phyloP scores from a whole-genome alignment of 306 rosid species.

The Ochetophila trinervis region DNA sequence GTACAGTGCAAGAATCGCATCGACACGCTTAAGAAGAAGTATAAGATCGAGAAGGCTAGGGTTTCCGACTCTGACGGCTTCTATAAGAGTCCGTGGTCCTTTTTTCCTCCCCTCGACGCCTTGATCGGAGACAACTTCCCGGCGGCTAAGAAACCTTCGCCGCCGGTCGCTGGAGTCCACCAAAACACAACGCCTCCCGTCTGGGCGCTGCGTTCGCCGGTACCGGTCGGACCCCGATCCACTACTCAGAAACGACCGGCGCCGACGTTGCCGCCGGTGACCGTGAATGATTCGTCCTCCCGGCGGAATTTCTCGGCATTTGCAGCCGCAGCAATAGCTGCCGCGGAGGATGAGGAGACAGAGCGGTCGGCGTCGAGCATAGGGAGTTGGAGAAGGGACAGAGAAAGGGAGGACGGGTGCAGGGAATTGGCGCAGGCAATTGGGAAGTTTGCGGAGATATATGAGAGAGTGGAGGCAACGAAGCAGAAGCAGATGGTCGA shows the following conservation, averaged over 20 bases:
- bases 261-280: background rate
- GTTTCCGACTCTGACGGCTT: conserved; percentile 40
- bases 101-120: conserved; percentile 47
- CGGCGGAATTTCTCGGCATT: conserved; percentile 44
- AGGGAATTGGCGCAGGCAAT: conserved; percentile 51
- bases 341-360: conserved; percentile 26
- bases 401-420: conserved; percentile 28
- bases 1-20: conserved; percentile 75
- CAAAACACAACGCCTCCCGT: conserved; percentile 23
- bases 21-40: conserved; percentile 74
- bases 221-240: conserved; percentile 64
- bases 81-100: conserved; percentile 47
- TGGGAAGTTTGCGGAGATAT: conserved; percentile 49
- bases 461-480: conserved; percentile 55
- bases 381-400: conserved; percentile 25
- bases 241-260: conserved; percentile 44
- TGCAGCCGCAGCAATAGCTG: conserved; percentile 41
- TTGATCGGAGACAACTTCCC: conserved; percentile 47
- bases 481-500: conserved; percentile 62
- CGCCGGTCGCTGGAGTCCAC: conserved; percentile 12
- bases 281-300: conserved; percentile 16
- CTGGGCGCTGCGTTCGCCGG: conserved; percentile 31
- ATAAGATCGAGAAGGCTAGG: conserved; percentile 65
- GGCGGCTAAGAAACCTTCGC: conserved; percentile 22
- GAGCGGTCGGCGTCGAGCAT: conserved; percentile 28